Base-by-base conservation (phyloP, 1,284 basidiomycete species). In the Cryptococcus sp. region DNA sequence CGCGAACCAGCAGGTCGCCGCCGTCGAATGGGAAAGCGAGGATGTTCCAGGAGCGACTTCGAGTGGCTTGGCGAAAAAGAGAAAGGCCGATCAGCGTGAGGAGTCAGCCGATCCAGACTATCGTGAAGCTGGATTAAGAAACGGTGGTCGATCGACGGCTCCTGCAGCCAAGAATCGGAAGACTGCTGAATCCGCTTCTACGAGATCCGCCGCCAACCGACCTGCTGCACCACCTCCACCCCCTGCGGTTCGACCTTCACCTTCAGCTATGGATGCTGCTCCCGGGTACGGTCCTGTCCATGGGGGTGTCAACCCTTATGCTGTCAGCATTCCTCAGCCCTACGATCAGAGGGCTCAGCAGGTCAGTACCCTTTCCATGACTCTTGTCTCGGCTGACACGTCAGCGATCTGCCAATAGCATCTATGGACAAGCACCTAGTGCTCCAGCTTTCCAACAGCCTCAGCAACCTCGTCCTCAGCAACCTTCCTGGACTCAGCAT, bases 121-220 rank as follows among this genome's bases (percentile, higher is more conserved):
- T 43, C n/a, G 41, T 3, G 41, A 19, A 85, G 22, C 82, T 85
- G 22, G 16, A 5, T 44, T 9, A 25, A 25, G 14, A 16, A 22
- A 21, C 42, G 28, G 28, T 28, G 11, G 28, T 44, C n/a, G 45
- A 46, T 32, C 31, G 7, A 21, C 16, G 4, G 14, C 45, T 9
- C 25, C 18, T 16, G 16, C 18, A 14, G 5, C 41, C 41, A 43
- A 43, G 41, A 22, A 7, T 21, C 7, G 23, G 9, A 14, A 14
- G n/a, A 24, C 23, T 19, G 19, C 21, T 19, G 21, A 43, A 5
- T 13, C n/a, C 4, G 4, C 21, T 5, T 22, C 41, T 21, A 40
- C 21, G 7, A 5, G 13, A 43, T 16, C 41, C 10, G 16, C 21
- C 21, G 21, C 7, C 13, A 21, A 16, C 19, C n/a, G 21, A 24